Base-by-base conservation (phyloP, 2,329 filamentous ascomycete species). In the Penicillium sp. region DNA sequence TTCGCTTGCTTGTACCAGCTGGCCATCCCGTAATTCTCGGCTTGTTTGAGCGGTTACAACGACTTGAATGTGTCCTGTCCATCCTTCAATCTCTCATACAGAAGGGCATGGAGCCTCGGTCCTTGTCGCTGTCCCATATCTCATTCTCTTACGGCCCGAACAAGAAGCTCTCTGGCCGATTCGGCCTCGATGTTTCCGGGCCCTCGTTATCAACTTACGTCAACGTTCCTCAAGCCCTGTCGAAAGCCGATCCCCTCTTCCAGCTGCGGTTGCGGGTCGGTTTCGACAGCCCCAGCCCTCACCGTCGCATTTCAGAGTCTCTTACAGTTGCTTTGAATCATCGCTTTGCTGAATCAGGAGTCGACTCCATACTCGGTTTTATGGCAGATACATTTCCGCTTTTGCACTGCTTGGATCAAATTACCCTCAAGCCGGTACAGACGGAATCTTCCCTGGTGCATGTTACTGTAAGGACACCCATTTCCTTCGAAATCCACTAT, bases 261-360 rank as follows among this genome's bases (percentile, higher is more conserved):
- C 54, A 50, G 9, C 46, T 68, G 30, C 62, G 53, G 10, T 53
- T 74, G 38, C 62, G 62, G 20, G 67, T 75, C 36, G 60, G 56
- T 14, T 72, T 75, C 49, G 62, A 69, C 52, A 53, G 51, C 28
- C 57, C 62, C 22, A 75, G 69, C 44, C 72, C 71, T 39, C 72
- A 75, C 58, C 69, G 71, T 39, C 70, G 72, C 25, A 71, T 75
- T 43, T 69, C 68, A 54, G 68, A 70, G 44, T 58, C 72, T n/a
- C 60, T 75, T 11, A 66, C 68, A 2, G 62, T 67, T 44, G 66
- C 63, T 41, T 56, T 75, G 41, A 75, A 74, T 44, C 58, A 63
- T 22, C 52, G 58, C 25, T 62, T 63, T 28, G 52, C 63, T 20
- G 65, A 67, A 40, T 50, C 63, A 3, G 64, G 67, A 9, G 51